Conservation (phyloP, 2,329 filamentous ascomycete genomes). For the Colletotrichum simmondsii region DNA sequence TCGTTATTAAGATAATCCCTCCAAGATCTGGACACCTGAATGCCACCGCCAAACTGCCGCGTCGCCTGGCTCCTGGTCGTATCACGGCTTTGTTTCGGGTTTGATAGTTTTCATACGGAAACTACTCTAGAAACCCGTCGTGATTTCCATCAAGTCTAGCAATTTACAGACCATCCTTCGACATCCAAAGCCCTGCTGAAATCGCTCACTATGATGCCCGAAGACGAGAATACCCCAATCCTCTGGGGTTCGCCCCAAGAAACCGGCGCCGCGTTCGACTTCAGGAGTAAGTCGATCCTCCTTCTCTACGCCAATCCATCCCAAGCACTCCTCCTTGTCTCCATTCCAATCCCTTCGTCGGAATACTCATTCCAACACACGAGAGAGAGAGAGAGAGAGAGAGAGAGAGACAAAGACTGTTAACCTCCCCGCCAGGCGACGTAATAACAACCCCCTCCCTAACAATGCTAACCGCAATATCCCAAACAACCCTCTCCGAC, state of each 20-base stretch:
- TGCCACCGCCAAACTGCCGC: background rate
- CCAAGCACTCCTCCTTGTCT: background rate
- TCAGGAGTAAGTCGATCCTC: slow-evolving; percentile 24
- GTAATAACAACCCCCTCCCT: slow-evolving; percentile 76
- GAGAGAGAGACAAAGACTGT: no score
- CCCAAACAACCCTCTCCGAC: slow-evolving; percentile 76
- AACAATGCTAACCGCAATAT: slow-evolving; percentile 78
- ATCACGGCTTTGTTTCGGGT: background rate
- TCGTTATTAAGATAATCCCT: background rate
- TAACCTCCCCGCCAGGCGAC: slow-evolving; percentile 58
- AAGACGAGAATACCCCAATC: slow-evolving; percentile 23
- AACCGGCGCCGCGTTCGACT: slow-evolving; percentile 32
- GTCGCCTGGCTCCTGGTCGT: no score
- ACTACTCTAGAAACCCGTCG: background rate
- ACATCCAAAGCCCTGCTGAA: background rate
- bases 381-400: no score
- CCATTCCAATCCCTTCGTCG: no score
- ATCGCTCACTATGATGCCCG: background rate
- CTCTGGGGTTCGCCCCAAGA: slow-evolving; percentile 21
- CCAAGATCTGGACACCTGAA: background rate
- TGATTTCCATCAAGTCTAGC: background rate
- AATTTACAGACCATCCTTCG: background rate
- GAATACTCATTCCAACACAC: no score
- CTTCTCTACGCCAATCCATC: background rate
- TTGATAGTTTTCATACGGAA: background rate